Evolutionary conservation across 805 yeast genomes (phyloP), one percentile per base, ranked within the genome.

Genomic region (Kodamaea restingae): DNA sequence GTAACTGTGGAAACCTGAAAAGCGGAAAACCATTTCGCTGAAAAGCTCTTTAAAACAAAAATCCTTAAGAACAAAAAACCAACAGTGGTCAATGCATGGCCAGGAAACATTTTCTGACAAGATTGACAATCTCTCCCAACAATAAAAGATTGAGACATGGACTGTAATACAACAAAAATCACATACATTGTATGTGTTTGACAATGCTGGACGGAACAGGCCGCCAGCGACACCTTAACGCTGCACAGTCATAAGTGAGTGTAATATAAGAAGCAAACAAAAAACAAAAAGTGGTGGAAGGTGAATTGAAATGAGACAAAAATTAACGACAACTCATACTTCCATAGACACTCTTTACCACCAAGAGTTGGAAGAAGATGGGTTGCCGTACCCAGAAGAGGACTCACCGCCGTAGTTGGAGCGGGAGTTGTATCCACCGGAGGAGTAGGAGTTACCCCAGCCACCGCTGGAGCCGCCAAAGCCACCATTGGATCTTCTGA

Each of bases 401-500:
- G 63, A 56, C 15, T 15, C 21, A 5, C 39, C 39, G 14, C 57
- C 60, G 41, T 51, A 45, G 36, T 18, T 32, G 32, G 42, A 35
- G 21, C 39, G 35, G 26, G 43, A 32, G 31, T 44, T 35, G 44
- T 40, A 40, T 25, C 49, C 46, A 17, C 47, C 44, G 28, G 42
- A 33, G 18, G 52, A 47, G 41, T 60, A 58, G 37, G 48, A 40
- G 29, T 46, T 40, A 38, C 56, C 46, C 44, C 55, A 48, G 31
- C 52, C 46, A 25, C 50, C 46, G 36, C 47, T 25, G 42, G 48
- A 43, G 26, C 57, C 55, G 28, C 55, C 49, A 35, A 38, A 42
- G 38, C 52, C 47, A 29, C 56, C 54, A 42, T 51, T 37, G 52
- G 55, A 56, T 64, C 74, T 74, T 71, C 80, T 73, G 66, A 63